Conservation (phyloP, 305 asterid species). For the Fraxinus albicans region DNA sequence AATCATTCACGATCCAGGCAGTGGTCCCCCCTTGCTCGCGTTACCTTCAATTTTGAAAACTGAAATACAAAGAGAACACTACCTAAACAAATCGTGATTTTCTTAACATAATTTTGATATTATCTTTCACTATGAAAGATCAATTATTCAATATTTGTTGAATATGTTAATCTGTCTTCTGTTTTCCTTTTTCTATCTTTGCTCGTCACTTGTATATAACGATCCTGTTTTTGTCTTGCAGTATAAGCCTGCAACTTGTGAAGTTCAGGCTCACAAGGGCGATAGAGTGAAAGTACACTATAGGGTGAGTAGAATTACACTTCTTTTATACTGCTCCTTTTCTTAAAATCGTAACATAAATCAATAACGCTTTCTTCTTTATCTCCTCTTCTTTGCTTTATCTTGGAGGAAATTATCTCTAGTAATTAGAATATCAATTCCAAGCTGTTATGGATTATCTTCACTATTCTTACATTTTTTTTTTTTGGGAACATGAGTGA, state of each 20-base stretch:
- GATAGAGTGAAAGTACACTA: constrained; percentile 85
- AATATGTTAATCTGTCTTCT: background rate
- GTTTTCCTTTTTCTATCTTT: background rate
- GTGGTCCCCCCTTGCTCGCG: too few relatives aligned
- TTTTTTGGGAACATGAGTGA: background rate
- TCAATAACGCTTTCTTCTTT: background rate
- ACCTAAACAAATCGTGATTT: background rate
- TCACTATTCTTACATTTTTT: background rate
- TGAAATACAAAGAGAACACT: too few relatives aligned
- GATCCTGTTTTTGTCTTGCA: constrained; percentile 38
- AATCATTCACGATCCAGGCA: too few relatives aligned
- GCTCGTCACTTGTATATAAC: background rate
- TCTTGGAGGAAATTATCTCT: background rate
- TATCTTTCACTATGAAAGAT: background rate
- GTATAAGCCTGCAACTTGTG: constrained; percentile 84
- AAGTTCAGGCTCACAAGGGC: constrained; percentile 91
- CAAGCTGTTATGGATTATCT: background rate
- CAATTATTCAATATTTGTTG: background rate
- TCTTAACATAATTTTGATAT: background rate
- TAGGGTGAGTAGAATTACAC: constrained; percentile 54
- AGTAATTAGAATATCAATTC: background rate
- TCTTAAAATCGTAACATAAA: background rate
- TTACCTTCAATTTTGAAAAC: too few relatives aligned
- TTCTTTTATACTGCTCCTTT: constrained; percentile 1
- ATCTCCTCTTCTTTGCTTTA: constrained; percentile 9